These are phyloP conservation scores for Trichomonas vaginalis DNA, from an alignment of 208 protist genomes.

Conservation along the genomic window DNA sequence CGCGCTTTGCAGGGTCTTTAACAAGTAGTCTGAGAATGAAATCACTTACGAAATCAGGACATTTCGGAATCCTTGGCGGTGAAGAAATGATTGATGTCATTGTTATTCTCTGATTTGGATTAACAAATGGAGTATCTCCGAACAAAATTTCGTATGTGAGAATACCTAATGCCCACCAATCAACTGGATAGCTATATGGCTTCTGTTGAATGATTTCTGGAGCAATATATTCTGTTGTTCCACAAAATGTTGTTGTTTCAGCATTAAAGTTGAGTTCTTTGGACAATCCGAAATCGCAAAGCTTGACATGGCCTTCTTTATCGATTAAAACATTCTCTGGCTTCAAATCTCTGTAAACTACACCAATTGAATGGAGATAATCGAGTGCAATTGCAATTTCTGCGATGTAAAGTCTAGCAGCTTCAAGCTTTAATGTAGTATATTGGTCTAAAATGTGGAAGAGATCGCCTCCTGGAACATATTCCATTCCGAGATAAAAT, in stretches of 20 bases:
- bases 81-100: not conserved
- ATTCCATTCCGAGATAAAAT: slow-evolving; percentile 27
- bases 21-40: not conserved
- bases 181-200: not conserved
- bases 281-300: slow-evolving; percentile 52
- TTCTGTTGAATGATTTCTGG: not conserved
- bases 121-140: not conserved
- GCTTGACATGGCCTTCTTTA: slow-evolving; percentile 30
- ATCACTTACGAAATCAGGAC: not conserved
- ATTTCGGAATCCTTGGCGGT: not conserved
- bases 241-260: slow-evolving; percentile 49
- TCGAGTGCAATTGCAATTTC: slow-evolving; percentile 46
- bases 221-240: slow-evolving; percentile 50
- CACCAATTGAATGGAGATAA: slow-evolving; percentile 40
- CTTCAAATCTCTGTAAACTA: slow-evolving; percentile 49
- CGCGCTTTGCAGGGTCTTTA: not conserved
- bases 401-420: slow-evolving; percentile 42
- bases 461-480: slow-evolving; percentile 18
- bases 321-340: slow-evolving; percentile 52
- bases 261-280: slow-evolving; percentile 32
- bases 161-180: not conserved
- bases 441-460: slow-evolving; percentile 43
- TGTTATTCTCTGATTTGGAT: not conserved
- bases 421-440: slow-evolving; percentile 33
- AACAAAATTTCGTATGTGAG: not conserved